A percentile compares a stretch with the other conserved stretches of the same genome.
Evolutionary conservation across 192 early-diverging fungal species (phyloP).

Genomic region (Glomus cerebriforme): DNA sequence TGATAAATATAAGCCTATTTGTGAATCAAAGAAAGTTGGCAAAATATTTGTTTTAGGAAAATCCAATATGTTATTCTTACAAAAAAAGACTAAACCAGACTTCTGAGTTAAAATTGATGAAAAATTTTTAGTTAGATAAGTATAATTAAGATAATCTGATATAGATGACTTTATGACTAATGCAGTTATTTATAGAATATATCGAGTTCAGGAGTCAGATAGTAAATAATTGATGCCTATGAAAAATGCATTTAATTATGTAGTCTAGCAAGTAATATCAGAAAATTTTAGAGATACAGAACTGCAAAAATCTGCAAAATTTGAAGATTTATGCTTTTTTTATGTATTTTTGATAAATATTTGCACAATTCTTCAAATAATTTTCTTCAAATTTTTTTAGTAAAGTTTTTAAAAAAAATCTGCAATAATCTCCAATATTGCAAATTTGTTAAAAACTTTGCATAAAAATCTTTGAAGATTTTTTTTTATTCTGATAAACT

Average conservation of each 20-base stretch:
- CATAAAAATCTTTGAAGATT: too few relatives aligned
- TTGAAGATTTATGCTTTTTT: too few relatives aligned
- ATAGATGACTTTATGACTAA: not conserved
- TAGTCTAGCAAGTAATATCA: not conserved
- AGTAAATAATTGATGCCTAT: conserved; percentile 15
- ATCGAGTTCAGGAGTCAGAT: conserved; percentile 15
- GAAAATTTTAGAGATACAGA: too few relatives aligned
- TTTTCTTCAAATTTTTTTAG: too few relatives aligned
- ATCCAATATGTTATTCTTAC: not conserved
- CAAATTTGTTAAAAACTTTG: too few relatives aligned
- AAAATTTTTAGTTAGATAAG: not conserved
- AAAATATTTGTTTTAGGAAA: not conserved
- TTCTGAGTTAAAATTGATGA: not conserved
- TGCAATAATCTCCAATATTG: too few relatives aligned
- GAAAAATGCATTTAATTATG: conserved; percentile 26
- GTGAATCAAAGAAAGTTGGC: conserved; percentile 1
- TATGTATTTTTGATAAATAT: too few relatives aligned
- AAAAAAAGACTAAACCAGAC: conserved; percentile 5
- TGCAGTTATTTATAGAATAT: conserved; percentile 16
- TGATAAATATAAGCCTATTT: too few relatives aligned
- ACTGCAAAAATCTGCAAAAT: too few relatives aligned
- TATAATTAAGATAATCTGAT: not conserved
- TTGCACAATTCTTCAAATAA: too few relatives aligned
- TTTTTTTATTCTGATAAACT: too few relatives aligned
- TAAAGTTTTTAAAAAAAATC: too few relatives aligned